Evolutionary conservation across 1,284 basidiomycete species (phyloP), one percentile per base, ranked within the genome.

Genomic region (Sporisorium reilianum): DNA sequence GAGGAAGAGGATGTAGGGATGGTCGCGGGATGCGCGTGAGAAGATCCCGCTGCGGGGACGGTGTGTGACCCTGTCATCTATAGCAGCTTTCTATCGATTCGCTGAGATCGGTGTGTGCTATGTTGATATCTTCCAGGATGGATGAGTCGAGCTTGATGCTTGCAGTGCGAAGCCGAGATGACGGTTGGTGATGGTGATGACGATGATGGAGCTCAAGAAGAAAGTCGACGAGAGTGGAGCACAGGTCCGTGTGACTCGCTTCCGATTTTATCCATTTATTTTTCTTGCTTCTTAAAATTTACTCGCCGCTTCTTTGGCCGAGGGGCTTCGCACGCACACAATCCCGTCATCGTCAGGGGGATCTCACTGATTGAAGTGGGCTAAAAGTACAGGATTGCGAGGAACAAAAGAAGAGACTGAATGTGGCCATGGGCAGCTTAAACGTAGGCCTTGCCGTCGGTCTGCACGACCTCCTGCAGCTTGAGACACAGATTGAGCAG

Each of bases 401-500:
- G 23, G 44, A 34, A 36, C 9, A 22, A 20, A 20, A 36, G 22
- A 26, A 45, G 23, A 45, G 23, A 26, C 20, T 7, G 22, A 26
- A 32, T 12, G 18, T 28, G 34, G 28, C n/a, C n/a, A 20, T 26
- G 34, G 11, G 30, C n/a, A 11, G 2, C 16, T 20, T 41, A 74
- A 25, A 74, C 71, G 23, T 74, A 64, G 9, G 65, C 71, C 55
- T 65, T 68, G 57, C 65, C 71, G 26, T 74, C 65, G 10, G 57
- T 68, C 54, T 50, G 46, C 11, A 74, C 65, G 8, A 74, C 71
- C 30, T 74, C 71, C 22, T 74, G 71, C 52, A 97, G 87, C 41
- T 90, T 89, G 55, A 97, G 85, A 40, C 90, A 94, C 54, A 94
- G 90, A 80, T 96, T 93, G 22, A 99, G 86, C 52, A 95, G 89